These are phyloP conservation scores for Cetradonia linearis DNA, from an alignment of 495 filamentous ascomycete genomes.

Conservation along the genomic window DNA sequence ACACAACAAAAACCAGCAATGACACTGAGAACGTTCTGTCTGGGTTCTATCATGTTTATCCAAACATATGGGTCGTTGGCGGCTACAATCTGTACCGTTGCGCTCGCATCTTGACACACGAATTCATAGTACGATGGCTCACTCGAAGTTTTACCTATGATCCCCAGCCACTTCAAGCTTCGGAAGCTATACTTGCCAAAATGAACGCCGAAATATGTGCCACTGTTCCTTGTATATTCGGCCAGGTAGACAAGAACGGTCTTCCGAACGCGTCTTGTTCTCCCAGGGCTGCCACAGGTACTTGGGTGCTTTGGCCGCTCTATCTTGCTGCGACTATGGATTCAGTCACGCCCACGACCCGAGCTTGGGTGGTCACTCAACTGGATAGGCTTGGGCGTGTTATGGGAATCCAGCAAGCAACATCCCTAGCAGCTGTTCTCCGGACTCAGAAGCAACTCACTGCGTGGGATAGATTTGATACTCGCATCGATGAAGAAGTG, in stretches of 20 bases:
- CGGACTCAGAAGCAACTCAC: constrained; percentile 5
- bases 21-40: constrained; percentile 3
- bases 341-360: constrained; percentile 28
- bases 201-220: constrained; percentile 10
- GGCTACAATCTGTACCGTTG: constrained; percentile 57
- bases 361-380: constrained; percentile 37
- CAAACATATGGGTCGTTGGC: constrained; percentile 44
- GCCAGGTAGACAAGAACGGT: not conserved
- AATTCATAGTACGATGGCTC: constrained; percentile 8
- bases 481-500: constrained; percentile 7
- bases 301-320: constrained; percentile 39
- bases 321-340: constrained; percentile 36
- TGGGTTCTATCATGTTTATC: constrained; percentile 47
- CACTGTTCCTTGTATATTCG: constrained; percentile 8
- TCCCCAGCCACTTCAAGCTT: not conserved
- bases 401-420: constrained; percentile 42
- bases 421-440: constrained; percentile 30
- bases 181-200: not conserved
- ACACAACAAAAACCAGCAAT: not conserved
- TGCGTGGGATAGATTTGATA: constrained; percentile 12
- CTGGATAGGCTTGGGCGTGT: constrained; percentile 35
- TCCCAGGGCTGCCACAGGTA: constrained; percentile 1
- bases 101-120: constrained; percentile 40
- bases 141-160: not conserved
- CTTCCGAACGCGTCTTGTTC: not conserved